Evolutionary conservation across 805 yeast species (phyloP).

Genomic region (Hanseniaspora singularis): DNA sequence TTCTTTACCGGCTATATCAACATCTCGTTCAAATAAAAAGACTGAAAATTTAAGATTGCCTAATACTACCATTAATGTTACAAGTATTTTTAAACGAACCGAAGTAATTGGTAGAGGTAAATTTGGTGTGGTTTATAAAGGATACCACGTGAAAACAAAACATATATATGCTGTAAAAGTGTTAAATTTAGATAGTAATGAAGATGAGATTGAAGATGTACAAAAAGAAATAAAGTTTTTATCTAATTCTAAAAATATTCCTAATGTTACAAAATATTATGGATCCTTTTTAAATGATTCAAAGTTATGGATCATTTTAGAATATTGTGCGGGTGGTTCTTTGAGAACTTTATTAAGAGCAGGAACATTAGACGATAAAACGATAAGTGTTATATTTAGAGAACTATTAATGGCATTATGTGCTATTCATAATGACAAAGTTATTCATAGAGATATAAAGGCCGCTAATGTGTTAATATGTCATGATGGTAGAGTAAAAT

Average conservation of each 20-base stretch:
- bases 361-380: constrained; percentile 76
- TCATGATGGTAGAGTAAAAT: constrained; percentile 77
- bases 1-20: too few species aligned
- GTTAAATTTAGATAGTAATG: constrained; percentile 78
- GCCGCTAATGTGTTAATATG: constrained; percentile 89
- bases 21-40: too few species aligned
- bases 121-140: constrained; percentile 93
- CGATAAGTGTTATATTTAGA: constrained; percentile 70
- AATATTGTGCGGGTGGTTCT: constrained; percentile 93
- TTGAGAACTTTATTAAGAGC: constrained; percentile 74
- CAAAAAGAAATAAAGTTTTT: constrained; percentile 85
- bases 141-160: constrained; percentile 53
- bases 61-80: constrained; percentile 21
- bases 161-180: constrained; percentile 87
- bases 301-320: constrained; percentile 96
- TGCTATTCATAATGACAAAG: constrained; percentile 76
- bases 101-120: constrained; percentile 94
- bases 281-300: constrained; percentile 81
- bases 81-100: constrained; percentile 53
- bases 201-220: constrained; percentile 89
- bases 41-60: background rate
- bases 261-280: constrained; percentile 86
- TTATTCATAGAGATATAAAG: constrained; percentile 90
- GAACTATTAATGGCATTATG: constrained; percentile 69
- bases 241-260: constrained; percentile 66